Base-by-base conservation (phyloP, 306 rosid genomes). In the Comarum palustre region DNA sequence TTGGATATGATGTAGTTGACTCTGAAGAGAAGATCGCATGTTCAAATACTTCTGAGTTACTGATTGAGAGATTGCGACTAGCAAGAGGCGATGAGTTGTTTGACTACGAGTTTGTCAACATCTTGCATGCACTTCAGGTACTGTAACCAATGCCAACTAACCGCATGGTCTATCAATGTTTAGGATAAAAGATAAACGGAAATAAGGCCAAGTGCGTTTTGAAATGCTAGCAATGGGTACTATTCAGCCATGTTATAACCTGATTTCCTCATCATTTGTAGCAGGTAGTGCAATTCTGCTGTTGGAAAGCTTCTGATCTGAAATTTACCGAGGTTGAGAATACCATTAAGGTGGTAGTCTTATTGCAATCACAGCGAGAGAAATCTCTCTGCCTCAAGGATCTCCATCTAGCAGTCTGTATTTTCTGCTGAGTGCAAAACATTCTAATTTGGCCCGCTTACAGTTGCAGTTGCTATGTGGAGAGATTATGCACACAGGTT, bases 91-190 rank as follows among this genome's bases (percentile, higher is more conserved):
- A 76, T 73, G 88, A 87, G 77, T 74, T 87, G 80, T 84, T 91
- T 48, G 86, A 87, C 59, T 69, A 52, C 22, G 88, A 87, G 65
- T 94, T 91, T 75, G 78, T 63, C 76, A 88, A 90, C 71, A 83
- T 91, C 80, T 83, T 94, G 93, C 97, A 94, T n/a, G 92, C 91
- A 3, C 95, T 94, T 79, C 96, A 91, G 99, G 97, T 90, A 85
- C 36, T 85, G 45, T 39, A 54, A 73, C 27, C 12, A 74, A 61
- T 66, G 24, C 32, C 41, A 6, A 31, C 77, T 32, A 31, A 31
- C 78, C 20, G 14, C 29, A 3, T 43, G 9, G 52, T 65, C 7
- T 38, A 11, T 69, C 55, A 27, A 29, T 47, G 55, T 27, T 20
- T 39, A 65, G 19, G 51, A 41, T 14, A 48, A 48, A 39, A 65